Conservation (phyloP, 106 monocot genomes). For the Iris macrosiphon region DNA sequence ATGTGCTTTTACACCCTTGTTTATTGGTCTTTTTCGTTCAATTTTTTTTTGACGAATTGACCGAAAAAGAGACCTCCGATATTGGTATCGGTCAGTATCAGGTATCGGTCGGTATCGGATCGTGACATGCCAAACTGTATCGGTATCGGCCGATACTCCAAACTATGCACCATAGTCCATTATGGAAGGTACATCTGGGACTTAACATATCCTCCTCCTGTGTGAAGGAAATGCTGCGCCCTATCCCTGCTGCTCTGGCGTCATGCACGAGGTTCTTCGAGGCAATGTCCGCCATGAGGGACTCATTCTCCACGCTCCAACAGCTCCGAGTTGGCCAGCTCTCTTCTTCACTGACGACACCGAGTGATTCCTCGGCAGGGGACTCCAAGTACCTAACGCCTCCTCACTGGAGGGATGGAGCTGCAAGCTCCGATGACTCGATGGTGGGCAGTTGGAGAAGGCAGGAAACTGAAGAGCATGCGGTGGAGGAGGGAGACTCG, state of each 20-base stretch:
- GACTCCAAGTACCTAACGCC: conserved; percentile 50
- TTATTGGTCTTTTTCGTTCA: no score
- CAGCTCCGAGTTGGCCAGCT: conserved; percentile 51
- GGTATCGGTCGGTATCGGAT: no score
- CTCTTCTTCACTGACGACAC: conserved; percentile 36
- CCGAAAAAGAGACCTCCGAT: no score
- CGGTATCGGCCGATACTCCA: no score
- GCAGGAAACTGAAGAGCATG: conserved; percentile 11
- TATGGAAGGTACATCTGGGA: no score
- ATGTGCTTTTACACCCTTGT: no score
- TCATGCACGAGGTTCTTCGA: conserved; percentile 96
- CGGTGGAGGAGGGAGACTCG: not conserved
- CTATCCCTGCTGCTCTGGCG: conserved; percentile 88
- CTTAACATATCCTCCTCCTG: no score
- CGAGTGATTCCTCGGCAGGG: conserved; percentile 8
- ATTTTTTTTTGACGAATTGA: no score
- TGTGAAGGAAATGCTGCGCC: conserved; percentile 85
- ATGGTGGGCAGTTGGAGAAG: conserved; percentile 29
- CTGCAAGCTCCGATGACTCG: conserved; percentile 28
- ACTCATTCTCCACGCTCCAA: conserved; percentile 85
- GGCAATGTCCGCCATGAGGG: conserved; percentile 98
- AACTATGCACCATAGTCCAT: no score
- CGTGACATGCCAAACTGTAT: no score
- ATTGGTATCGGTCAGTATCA: no score
- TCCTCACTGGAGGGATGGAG: conserved; percentile 39